These are phyloP conservation scores for Acanthochlamys bracteata DNA, from an alignment of 106 monocot genomes.

Conservation along the genomic window DNA sequence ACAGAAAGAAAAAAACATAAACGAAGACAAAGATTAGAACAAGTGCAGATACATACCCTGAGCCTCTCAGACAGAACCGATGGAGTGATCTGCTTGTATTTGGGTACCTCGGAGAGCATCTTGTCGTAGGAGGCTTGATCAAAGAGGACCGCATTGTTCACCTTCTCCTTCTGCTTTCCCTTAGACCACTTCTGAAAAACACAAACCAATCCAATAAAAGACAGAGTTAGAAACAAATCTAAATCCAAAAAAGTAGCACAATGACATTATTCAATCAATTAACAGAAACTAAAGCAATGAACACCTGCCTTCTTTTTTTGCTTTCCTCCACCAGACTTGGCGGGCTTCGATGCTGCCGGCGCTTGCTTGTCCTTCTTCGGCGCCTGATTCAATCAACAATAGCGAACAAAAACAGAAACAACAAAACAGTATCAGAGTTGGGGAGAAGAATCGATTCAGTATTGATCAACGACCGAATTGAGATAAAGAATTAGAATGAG, in stretches of 20 bases:
- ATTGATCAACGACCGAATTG: neutral
- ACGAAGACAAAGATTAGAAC: neutral
- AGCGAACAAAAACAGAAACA: too few species aligned
- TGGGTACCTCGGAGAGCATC: constrained; percentile 44
- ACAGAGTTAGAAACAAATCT: neutral
- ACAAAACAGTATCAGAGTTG: neutral
- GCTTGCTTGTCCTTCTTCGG: constrained; percentile 37
- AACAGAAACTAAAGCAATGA: neutral
- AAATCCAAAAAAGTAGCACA: neutral
- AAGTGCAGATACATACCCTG: constrained; percentile 19
- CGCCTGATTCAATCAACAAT: constrained; percentile 5
- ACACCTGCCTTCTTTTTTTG: constrained; percentile 44
- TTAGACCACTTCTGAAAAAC: constrained; percentile 35
- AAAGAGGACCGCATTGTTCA: constrained; percentile 32
- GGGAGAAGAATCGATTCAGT: neutral
- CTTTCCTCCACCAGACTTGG: constrained; percentile 39
- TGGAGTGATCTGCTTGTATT: constrained; percentile 45
- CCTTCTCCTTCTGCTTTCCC: constrained; percentile 42
- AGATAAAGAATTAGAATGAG: too few species aligned
- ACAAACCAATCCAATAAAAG: neutral
- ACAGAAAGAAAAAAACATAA: neutral
- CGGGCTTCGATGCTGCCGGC: constrained; percentile 28
- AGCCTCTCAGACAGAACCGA: constrained; percentile 35
- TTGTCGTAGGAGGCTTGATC: constrained; percentile 41
- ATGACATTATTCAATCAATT: neutral